Base-by-base conservation (phyloP, 192 early-diverging fungal species). In the Backusella australiensis region DNA sequence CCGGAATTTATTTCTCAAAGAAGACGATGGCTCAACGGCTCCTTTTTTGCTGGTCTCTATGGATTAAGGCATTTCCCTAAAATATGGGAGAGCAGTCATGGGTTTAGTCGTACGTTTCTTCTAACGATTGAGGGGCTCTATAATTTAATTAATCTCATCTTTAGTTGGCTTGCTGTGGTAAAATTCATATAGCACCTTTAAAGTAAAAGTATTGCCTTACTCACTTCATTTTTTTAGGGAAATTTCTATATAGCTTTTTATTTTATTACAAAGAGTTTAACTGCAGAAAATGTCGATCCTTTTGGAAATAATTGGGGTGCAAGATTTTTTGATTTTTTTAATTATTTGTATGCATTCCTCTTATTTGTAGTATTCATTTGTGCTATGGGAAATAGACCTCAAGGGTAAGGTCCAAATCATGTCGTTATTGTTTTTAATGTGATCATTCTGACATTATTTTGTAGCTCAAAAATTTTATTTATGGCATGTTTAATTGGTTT, bases 361-460 rank as follows among this genome's bases (percentile, higher is more conserved):
- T 83, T 98, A 63, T 87, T 93, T 34, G 85, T 89, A 71, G 89
- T 92, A 80, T 93, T 98, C 81, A 91, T 98, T 29, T 88, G 90
- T 29, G 91, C 94, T 73, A 80, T 98, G 75, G 96, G 96, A 67
- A 98, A 98, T 82, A 89, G 95, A 49, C 96, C 96, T 6, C 93
- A 96, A 81, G 95, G 95, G 46, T 92, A 69, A 36, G 34, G 2
- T 9, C 8, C 29, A 17, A 5, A n/a, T 21, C 4, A n/a, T 41
- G 15, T 36, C 14, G 17, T 14, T 17, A 6, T 23, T 15, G 7
- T 53, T 29, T 32, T 35, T 34, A 71, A 9, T 26, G 49, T 42
- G 23, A 17, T 7, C 1, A 19, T 46, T 69, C 19, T 69, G 6
- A 36, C 9, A 19, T 65, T 34, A 21, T 59, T 26, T 7, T 76